A percentile compares a stretch with the other conserved stretches of the same genome.
phyloP scores from a whole-genome alignment of 108 stramenopile genomes.

The Fragilariopsis cylindrus region DNA sequence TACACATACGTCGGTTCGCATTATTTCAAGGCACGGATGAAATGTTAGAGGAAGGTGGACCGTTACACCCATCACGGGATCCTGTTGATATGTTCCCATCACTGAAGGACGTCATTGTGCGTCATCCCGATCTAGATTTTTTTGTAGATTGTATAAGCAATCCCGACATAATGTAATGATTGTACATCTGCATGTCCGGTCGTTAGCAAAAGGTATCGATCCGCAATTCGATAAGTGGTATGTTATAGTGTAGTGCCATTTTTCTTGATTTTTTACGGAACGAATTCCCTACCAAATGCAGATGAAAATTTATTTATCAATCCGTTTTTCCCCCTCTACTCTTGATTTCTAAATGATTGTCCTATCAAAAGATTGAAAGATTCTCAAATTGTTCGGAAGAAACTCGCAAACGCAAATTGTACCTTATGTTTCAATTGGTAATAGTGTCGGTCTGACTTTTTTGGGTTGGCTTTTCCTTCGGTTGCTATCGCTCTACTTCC shows the following conservation, averaged over 20 bases:
- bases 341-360: neutral
- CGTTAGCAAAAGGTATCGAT: conserved; percentile 66
- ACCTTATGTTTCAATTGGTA: conserved; percentile 55
- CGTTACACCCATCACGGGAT: conserved; percentile 40
- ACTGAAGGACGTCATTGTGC: conserved; percentile 46
- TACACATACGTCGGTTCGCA: conserved; percentile 62
- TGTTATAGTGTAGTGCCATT: conserved; percentile 8
- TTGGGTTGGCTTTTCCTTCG: conserved; percentile 35
- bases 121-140: conserved; percentile 64
- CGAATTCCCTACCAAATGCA: too few relatives aligned
- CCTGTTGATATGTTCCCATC: conserved; percentile 60
- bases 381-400: conserved; percentile 31
- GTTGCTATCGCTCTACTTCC: conserved; percentile 25
- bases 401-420: conserved; percentile 45
- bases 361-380: conserved; percentile 34
- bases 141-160: conserved; percentile 36
- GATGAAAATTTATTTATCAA: too few relatives aligned
- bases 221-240: conserved; percentile 54
- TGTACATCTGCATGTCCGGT: conserved; percentile 53
- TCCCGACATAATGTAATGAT: conserved; percentile 22
- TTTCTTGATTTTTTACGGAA: neutral
- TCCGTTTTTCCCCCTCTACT: neutral
- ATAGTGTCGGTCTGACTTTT: conserved; percentile 27
- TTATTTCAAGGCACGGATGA: conserved; percentile 34
- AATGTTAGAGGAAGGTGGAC: conserved; percentile 14